These are phyloP conservation scores for Micractinium sp. DNA, from an alignment of 139 green algal genomes.

Conservation along the genomic window DNA sequence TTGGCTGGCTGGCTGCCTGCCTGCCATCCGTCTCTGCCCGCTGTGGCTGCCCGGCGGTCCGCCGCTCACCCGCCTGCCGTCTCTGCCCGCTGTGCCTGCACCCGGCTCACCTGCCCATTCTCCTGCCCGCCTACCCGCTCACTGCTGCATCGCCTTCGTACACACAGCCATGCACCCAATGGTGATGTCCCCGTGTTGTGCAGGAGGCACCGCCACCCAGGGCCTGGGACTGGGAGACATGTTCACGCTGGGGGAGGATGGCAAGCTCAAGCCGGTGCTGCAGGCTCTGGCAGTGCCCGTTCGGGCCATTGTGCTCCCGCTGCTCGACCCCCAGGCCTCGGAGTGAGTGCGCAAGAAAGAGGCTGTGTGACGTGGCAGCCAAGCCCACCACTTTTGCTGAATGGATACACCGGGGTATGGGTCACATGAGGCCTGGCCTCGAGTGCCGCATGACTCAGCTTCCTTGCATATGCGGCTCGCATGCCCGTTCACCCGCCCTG, in stretches of 20 bases:
- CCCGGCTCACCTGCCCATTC: neutral
- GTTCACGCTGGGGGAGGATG: conserved; percentile 26
- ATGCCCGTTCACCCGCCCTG: no score
- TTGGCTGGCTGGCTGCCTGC: neutral
- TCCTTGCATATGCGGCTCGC: no score
- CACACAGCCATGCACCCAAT: no score
- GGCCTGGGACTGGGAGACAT: conserved; percentile 54
- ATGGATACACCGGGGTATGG: no score
- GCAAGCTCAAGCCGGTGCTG: conserved; percentile 28
- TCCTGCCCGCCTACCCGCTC: neutral
- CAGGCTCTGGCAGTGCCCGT: conserved; percentile 48
- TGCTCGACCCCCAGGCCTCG: conserved; percentile 43
- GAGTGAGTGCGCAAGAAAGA: neutral
- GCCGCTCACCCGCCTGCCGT: neutral
- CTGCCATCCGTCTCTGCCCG: neutral
- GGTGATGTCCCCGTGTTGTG: neutral
- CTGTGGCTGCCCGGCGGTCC: neutral
- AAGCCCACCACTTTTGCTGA: neutral
- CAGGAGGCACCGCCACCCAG: conserved; percentile 50
- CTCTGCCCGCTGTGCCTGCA: neutral
- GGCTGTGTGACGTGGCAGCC: neutral
- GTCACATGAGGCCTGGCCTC: no score
- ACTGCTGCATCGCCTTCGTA: no score
- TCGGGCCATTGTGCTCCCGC: conserved; percentile 64
- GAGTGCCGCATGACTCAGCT: no score